Evolutionary conservation across 495 filamentous ascomycete genomes (phyloP), one percentile per base, ranked within the genome.

Genomic region (Hypoxylon subgilvum): DNA sequence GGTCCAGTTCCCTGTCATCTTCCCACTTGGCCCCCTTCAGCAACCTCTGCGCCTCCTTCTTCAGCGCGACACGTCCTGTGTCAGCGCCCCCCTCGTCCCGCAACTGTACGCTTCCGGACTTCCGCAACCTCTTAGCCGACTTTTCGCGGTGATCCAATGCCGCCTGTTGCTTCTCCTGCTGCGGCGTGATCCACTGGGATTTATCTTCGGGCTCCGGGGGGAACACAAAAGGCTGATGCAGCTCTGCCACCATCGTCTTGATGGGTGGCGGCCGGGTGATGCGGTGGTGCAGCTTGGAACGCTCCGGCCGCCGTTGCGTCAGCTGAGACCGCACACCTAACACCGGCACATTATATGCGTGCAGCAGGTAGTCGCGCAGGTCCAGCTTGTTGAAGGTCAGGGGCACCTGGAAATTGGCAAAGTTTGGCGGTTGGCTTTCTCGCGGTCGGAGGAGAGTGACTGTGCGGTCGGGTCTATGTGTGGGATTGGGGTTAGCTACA

Each of bases 171-270:
- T 61, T 43, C 23, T 36, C 19, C 12, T 58, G 12, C 31, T 47
- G 32, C 19, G 48, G 49, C 25, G 57, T 32, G 30, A 59, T 63
- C 61, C 51, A 74, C 49, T 69, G 55, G 46, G 67, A 55, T 49
- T 67, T 73, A 61, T 88, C 80, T 61, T 79, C 72, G 14, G 86
- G 86, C 64, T 72, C 73, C 53, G 84, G 78, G 5, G 92, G 92
- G 85, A 88, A 96, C 52, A 86, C 83, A 79, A 97, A 96, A 30
- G 91, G 89, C 79, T 84, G 72, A 27, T 77, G 81, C 76, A 97
- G 81, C 77, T 96, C 88, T 40, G 92, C 89, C 21, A 87, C 91
- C 92, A 97, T 97, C 71, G 83, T 88, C 84, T 97, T 97, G 58
- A 86, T 79, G 27, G 84, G 77, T 50, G 77, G 73, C 19, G 89